Base-by-base conservation (phyloP, 2,329 filamentous ascomycete species). In the Xylariaceae sp. region DNA sequence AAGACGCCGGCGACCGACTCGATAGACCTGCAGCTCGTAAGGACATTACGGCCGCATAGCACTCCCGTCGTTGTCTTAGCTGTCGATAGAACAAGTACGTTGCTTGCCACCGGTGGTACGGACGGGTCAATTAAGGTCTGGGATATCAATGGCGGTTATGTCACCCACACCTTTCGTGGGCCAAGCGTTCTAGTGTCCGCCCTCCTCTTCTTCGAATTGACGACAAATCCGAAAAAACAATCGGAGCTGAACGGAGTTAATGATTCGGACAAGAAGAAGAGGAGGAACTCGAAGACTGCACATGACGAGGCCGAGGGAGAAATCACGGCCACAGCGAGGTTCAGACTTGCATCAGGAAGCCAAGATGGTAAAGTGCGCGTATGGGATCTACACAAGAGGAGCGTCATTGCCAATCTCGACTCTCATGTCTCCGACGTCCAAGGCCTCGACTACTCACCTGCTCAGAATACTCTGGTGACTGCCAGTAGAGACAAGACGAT, bases 371-470 rank as follows among this genome's bases (percentile, higher is more conserved):
- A 93, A 67, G 83, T 99, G 47, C 82, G 90, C 16, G 83, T 99
- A 18, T 99, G 92, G 90, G 90, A 97, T 74, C 75, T 99, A 53
- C 86, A 92, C 73, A 95, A 91, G 75, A 84, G 90, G 50, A 89
- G 83, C 59, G 86, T 87, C 54, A 79, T 91, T 18, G 89, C 90
- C 16, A 85, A 86, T 15, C 78, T 96, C 26, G 92, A 97, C 56
- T 94, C 92, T 0, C 95, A 99, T 69, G 92, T 96, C 18, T 97
- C 94, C 8, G 90, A 97, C 61, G 90, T 99, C n/a, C 87, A 92
- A 62, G 86, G 85, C 46, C 72, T 99, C 43, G 89, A 94, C 64
- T 99, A 89, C 70, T 94, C 89, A 4, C 72, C 84, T 0, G 76
- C 86, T 49, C 84, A 92, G 66, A 85, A 93, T 66, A 77, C 85